A percentile compares a stretch with the other conserved stretches of the same genome.
These are phyloP conservation scores for Cryphonectria parasitica DNA, from an alignment of 2,329 filamentous ascomycete genomes.

Conservation along the genomic window DNA sequence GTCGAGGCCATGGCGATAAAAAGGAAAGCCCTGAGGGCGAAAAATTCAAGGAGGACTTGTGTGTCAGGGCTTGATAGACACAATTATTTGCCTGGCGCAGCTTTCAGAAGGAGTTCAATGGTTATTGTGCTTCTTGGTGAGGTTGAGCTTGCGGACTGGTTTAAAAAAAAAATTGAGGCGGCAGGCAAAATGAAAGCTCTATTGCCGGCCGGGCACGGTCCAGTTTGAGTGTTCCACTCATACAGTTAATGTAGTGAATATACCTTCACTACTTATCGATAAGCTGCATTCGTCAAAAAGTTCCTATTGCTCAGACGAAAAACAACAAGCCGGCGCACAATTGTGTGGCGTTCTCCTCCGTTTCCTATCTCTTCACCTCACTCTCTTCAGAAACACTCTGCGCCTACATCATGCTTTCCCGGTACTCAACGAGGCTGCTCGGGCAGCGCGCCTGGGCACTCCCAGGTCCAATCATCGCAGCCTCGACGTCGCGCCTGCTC, in stretches of 20 bases:
- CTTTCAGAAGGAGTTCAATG: background rate
- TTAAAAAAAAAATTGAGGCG: conserved; percentile 16
- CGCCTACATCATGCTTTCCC: background rate
- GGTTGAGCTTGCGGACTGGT: conserved; percentile 1
- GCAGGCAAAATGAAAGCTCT: conserved; percentile 18
- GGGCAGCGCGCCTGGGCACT: background rate
- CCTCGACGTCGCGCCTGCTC: conserved; percentile 1
- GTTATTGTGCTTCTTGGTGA: conserved; percentile 1
- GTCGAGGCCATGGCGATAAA: conserved; percentile 60
- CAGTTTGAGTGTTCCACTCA: background rate
- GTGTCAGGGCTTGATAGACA: background rate
- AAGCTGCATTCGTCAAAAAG: background rate
- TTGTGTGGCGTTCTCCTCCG: background rate
- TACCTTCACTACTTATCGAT: background rate
- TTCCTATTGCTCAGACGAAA: background rate
- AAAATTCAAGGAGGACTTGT: background rate
- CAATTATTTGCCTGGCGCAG: background rate
- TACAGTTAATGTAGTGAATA: too few relatives aligned
- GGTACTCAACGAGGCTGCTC: background rate
- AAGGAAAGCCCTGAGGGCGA: background rate
- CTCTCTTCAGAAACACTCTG: background rate
- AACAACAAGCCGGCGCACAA: background rate
- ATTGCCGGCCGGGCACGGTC: conserved; percentile 12
- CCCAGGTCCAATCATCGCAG: background rate
- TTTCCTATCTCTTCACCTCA: background rate